These are phyloP conservation scores for Talaromyces sp. DNA, from an alignment of 2,329 filamentous ascomycete genomes.

Conservation along the genomic window DNA sequence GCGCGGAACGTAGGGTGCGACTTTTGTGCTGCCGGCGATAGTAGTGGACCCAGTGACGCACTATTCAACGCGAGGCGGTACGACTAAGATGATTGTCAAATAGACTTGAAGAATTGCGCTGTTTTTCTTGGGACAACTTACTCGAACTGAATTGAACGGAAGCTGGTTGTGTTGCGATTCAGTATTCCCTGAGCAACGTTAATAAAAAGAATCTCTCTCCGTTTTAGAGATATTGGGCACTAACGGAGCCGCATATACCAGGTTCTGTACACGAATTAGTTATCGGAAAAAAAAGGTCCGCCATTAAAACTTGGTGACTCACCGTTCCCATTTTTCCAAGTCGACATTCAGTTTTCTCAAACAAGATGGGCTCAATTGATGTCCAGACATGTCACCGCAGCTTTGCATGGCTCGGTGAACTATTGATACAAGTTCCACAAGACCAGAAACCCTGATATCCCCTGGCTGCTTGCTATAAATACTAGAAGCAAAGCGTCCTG, in stretches of 20 bases:
- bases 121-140: no score
- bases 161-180: slow-evolving; percentile 26
- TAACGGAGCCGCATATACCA: slow-evolving; percentile 9
- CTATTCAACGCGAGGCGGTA: slow-evolving; percentile 16
- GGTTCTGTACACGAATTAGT: neutral
- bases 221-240: neutral
- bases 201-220: neutral
- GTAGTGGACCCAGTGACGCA: neutral
- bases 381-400: slow-evolving; percentile 25
- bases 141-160: slow-evolving; percentile 27
- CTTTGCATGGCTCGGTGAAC: slow-evolving; percentile 23
- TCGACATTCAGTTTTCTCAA: slow-evolving; percentile 24
- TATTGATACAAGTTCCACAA: slow-evolving; percentile 26
- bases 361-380: slow-evolving; percentile 20
- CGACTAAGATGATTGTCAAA: neutral
- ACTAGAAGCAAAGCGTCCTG: slow-evolving; percentile 21
- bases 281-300: neutral
- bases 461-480: slow-evolving; percentile 22
- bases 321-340: slow-evolving; percentile 27
- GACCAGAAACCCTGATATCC: slow-evolving; percentile 25
- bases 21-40: slow-evolving; percentile 9
- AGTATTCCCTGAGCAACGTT: slow-evolving; percentile 18
- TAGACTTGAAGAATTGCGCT: no score
- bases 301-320: neutral
- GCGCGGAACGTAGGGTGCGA: neutral